Evolutionary conservation across 768 basidiomycete genomes (phyloP), one percentile per base, ranked within the genome.

Genomic region (Cystobasidium ongulense): DNA sequence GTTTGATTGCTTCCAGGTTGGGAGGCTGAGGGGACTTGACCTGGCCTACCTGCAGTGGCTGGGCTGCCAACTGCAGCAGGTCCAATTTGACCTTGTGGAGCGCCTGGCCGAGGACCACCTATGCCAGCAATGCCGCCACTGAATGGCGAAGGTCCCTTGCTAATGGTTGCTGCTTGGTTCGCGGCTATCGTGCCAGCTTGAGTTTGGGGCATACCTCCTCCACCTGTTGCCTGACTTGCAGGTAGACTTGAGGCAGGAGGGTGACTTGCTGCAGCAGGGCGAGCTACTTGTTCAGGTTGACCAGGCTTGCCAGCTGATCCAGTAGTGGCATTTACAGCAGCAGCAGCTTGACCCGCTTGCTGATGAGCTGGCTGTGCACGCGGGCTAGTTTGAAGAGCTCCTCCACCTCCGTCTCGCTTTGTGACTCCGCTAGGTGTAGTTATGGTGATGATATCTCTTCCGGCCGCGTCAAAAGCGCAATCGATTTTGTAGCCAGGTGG

Each of bases 401-500:
- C 39, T 33, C 53, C 54, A 35, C 38, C 29, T 25, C 21, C 53
- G 39, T 71, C 68, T 59, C 68, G 76, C 27, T 79, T 80, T 11
- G 80, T 80, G 38, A 77, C 77, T 39, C 80, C 80, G 43, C 78
- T 77, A 17, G 81, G 81, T 0, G 81, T 81, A n/a, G 81, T 81
- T 71, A 81, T 80, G 27, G 81, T 81, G 77, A 81, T 81, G 61
- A 78, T 73, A 25, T 54, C 63, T 13, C 50, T 53, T 0, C 72
- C 46, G 36, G 25, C 31, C 1, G 76, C 54, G 0, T 72, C 75
- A 72, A 74, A 68, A 43, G 75, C 75, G 71, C 83, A 84, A 76
- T 95, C 92, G 80, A 99, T 97, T 54, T 90, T 88, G 80, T 97
- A 99, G 17, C 95, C 95, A 21, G 87, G 85, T 1, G 95, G 94